Evolutionary conservation across 129 eudicot genomes (phyloP), one percentile per base, ranked within the genome.

Genomic region (Rutidosis leptorrhynchoides): DNA sequence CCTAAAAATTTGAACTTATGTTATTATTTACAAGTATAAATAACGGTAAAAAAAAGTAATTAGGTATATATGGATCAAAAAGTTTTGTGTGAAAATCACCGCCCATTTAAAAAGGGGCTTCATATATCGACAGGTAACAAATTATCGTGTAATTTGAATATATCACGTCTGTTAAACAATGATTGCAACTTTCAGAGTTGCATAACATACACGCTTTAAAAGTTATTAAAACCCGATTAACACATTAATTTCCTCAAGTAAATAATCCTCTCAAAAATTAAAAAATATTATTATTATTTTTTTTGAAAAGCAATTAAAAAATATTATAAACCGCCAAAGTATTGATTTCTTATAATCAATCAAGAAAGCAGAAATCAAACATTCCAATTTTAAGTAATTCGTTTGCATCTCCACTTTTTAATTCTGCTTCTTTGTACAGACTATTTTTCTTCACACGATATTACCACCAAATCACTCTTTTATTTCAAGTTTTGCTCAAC

Each of bases 401-500:
- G 16, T 45, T 28, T 35, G 21, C 26, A 32, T 30, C 19, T 59
- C 20, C 53, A 29, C 55, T 8, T 54, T 61, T 64, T 70, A 32
- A 32, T 32, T 32, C 40, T 32, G 11, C 11, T 32, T 32, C 40
- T 32, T 32, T 7, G 11, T 32, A n/a, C n/a, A n/a, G n/a, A n/a
- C n/a, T n/a, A 32, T 9, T 53, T 64, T 43, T 70, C 72, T 69
- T 73, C 17, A 73, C 63, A 35, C 67, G 7, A 26, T 24, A 51
- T 24, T 72, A 6, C 46, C 62, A 52, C 55, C 63, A 24, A 51
- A 49, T 52, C 55, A 42, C n/a, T 45, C 77, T 70, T 88, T 64
- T 62, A 80, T 72, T 79, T 83, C 72, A 88, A 83, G 86, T 73
- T 79, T 78, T 66, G 62, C 45, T 27, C 56, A 19, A 7, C 49